Conservation (phyloP, 2,329 filamentous ascomycete species). For the Colletotrichum sp. region DNA sequence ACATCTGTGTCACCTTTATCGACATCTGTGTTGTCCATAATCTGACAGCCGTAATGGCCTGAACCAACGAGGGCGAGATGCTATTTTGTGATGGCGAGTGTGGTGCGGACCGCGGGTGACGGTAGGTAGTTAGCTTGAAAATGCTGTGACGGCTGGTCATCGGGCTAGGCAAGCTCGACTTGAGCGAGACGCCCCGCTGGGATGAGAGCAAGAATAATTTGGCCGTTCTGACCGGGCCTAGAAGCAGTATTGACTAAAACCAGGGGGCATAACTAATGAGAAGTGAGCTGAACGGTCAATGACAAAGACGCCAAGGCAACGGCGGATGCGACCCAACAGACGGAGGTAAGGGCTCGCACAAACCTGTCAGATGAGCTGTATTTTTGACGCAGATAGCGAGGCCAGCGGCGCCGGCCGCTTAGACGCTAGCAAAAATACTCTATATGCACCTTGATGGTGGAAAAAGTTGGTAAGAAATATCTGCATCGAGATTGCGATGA, state of each 20-base stretch:
- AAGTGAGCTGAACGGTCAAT: neutral
- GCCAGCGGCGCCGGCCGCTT: neutral
- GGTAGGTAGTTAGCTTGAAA: neutral
- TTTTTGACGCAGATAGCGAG: neutral
- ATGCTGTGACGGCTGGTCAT: neutral
- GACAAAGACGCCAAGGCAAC: neutral
- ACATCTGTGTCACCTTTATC: conserved; percentile 33
- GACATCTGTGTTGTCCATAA: neutral
- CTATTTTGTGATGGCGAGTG: conserved; percentile 33
- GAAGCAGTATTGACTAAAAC: neutral
- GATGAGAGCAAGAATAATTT: neutral
- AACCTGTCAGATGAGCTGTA: neutral
- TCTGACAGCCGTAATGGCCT: conserved; percentile 73
- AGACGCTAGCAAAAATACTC: neutral
- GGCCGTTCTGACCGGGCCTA: neutral
- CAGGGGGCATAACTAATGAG: neutral
- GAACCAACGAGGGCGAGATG: conserved; percentile 60
- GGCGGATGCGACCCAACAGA: neutral
- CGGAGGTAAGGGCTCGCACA: neutral
- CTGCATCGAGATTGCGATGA: neutral
- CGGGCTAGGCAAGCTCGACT: neutral
- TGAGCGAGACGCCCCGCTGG: neutral
- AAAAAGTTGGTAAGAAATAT: neutral
- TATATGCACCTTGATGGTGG: neutral
- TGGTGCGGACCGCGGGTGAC: conserved; percentile 25